Evolutionary conservation across 2,329 filamentous ascomycete species (phyloP).

Genomic region (Cercospora citrullina): DNA sequence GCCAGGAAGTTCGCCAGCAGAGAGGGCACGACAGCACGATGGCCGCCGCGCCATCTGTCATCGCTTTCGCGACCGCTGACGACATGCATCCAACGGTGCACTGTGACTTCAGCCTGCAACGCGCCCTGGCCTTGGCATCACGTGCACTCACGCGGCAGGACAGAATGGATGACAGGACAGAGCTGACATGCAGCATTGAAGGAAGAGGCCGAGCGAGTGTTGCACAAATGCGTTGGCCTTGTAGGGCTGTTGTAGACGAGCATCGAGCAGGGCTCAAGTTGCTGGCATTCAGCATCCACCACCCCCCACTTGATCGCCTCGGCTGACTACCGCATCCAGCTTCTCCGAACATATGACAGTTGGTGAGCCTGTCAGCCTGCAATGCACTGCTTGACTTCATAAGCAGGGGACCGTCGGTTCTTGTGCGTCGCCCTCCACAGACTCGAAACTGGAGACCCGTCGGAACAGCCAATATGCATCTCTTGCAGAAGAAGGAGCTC

Average conservation of each 20-base stretch:
- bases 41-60: not conserved
- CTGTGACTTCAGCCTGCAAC: not conserved
- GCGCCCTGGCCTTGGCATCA: not conserved
- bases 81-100: not conserved
- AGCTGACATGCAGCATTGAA: not conserved
- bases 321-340: not conserved
- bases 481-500: constrained; percentile 28
- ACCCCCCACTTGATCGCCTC: constrained; percentile 3
- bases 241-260: not conserved
- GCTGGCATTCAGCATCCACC: not conserved
- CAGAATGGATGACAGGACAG: too few relatives aligned
- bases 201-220: not conserved
- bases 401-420: not conserved
- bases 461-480: constrained; percentile 21
- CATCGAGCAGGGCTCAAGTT: not conserved
- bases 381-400: not conserved
- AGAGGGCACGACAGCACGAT: not conserved
- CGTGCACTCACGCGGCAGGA: not conserved
- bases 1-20: not conserved
- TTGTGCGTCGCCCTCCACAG: not conserved
- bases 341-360: not conserved
- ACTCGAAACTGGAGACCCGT: not conserved
- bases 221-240: not conserved
- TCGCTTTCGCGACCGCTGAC: not conserved
- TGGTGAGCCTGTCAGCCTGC: not conserved